phyloP scores from a whole-genome alignment of 2,329 filamentous ascomycete genomes.

The Fusarium pilosicola region DNA sequence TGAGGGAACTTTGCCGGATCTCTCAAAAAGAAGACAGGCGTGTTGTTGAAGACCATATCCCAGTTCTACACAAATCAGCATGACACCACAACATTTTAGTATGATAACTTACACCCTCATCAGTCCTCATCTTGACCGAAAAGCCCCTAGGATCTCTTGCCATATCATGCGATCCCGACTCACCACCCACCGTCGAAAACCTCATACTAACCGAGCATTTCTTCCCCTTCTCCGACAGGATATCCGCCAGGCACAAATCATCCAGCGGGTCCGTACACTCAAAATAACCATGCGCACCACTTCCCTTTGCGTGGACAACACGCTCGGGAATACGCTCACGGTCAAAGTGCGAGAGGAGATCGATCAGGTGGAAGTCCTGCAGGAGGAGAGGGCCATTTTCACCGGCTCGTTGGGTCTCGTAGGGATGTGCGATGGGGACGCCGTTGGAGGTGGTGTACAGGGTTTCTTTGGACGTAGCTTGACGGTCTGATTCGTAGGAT shows the following conservation, averaged over 20 bases:
- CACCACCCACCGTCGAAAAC: constrained; percentile 81
- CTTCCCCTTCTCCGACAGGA: constrained; percentile 72
- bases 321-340: constrained; percentile 71
- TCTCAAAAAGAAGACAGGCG: constrained; percentile 79
- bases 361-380: constrained; percentile 70
- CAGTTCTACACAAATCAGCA: background rate
- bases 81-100: background rate
- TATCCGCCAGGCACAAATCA: constrained; percentile 63
- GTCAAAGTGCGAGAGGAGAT: constrained; percentile 69
- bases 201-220: constrained; percentile 73
- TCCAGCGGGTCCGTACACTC: constrained; percentile 59
- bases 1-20: constrained; percentile 78
- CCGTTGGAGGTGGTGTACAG: constrained; percentile 68
- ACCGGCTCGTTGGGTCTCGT: constrained; percentile 65
- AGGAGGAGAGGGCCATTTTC: constrained; percentile 68
- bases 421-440: constrained; percentile 65
- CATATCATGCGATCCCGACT: constrained; percentile 76
- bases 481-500: constrained; percentile 54
- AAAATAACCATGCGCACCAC: constrained; percentile 65
- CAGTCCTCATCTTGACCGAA: constrained; percentile 77
- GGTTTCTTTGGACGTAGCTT: constrained; percentile 51
- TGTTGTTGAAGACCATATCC: constrained; percentile 57
- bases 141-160: constrained; percentile 79
- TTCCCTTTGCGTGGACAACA: constrained; percentile 69
- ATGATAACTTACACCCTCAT: constrained; percentile 8